Base-by-base conservation (phyloP, 352 stramenopile species). In the Globisporangium sylvaticum region DNA sequence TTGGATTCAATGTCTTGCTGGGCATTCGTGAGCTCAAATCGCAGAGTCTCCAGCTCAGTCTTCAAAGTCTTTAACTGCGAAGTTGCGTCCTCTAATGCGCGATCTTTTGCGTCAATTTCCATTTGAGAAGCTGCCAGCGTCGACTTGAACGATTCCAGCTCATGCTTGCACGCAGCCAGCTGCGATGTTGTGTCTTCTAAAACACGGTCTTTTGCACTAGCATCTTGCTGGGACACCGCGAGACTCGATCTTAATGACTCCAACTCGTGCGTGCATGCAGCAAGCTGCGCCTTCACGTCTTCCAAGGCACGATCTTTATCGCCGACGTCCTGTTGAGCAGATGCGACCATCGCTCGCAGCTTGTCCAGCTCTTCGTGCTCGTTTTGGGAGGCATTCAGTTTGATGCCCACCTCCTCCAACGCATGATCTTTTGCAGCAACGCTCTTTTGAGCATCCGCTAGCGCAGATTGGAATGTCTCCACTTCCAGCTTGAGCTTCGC, bases 401-500 rank as follows among this genome's bases (percentile, higher is more conserved):
- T 62, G 34, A 9, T 34, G 27, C 20, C 57, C n/a, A 39, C 65
- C 46, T 61, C 58, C 31, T 70, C 44, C 22, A 70, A 15, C 29
- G 58, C 65, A 8, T 39, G 32, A n/a, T 61, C 48, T 44, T 69
- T 69, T 31, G 37, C 32, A 6, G 42, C 56, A 20, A 65, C 60
- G 22, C 14, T 27, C 14, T 24, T n/a, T 31, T 70, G 58, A 39
- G 65, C 44, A 32, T 60, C 58, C 2, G 9, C 10, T 22, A 70
- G 34, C 4, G 55, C 62, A 29, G 37, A 55, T 27, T 71, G 70
- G 0, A 68, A 29, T 3, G 39, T 42, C 53, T 68, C 60, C 1
- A 75, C 52, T 15, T 80, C 65, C 5, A 29, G n/a, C 20, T 70
- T 52, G 29, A 80, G 39, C 4, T 62, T 48, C 22, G 65, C 59